Base-by-base conservation (phyloP, 2,329 filamentous ascomycete species). In the Cladosporium colombiae region DNA sequence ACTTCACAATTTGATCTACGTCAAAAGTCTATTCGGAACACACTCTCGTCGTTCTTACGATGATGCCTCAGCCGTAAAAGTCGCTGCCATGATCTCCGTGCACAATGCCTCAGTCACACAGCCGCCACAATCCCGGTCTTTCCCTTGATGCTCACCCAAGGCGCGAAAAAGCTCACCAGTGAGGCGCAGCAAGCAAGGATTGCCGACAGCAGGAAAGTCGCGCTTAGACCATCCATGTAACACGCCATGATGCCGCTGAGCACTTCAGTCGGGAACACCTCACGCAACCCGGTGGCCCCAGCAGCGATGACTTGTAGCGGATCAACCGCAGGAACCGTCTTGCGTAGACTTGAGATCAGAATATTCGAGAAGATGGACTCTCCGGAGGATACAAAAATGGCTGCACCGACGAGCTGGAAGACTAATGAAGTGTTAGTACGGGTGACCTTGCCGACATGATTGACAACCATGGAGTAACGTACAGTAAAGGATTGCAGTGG, bases 331-430 rank as follows among this genome's bases (percentile, higher is more conserved):
- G 77, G 76, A 1, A 71, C 72, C 1, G 57, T 71, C 5, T 27
- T 59, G 21, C 69, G 64, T 13, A 78, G 44, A 27, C 68, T 67
- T 29, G 71, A 58, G n/a, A 76, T 52, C 31, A 78, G 64, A 25
- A 68, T 68, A 66, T 78, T 78, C n/a, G 69, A 70, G 66, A 78
- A 78, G 21, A 69, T 75, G 5, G 75, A 68, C 69, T 83, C 78
- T 1, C 73, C 77, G 8, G 78, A 77, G 6, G 79, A 77, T 52
- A 82, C 73, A 64, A 79, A 80, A 49, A 83, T 71, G 7, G 79
- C 76, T 5, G 79, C 80, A 14, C 78, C 77, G n/a, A 80, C 69
- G 23, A 77, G 78, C 66, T 83, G 79, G 68, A 77, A 73, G 71
- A 82, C 76, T 23, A 74, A 63, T 13, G 68, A 46, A n/a, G 69